Evolutionary conservation across 371 early-diverging fungal genomes (phyloP), one percentile per base, ranked within the genome.

Genomic region (Lichtheimia ornata): DNA sequence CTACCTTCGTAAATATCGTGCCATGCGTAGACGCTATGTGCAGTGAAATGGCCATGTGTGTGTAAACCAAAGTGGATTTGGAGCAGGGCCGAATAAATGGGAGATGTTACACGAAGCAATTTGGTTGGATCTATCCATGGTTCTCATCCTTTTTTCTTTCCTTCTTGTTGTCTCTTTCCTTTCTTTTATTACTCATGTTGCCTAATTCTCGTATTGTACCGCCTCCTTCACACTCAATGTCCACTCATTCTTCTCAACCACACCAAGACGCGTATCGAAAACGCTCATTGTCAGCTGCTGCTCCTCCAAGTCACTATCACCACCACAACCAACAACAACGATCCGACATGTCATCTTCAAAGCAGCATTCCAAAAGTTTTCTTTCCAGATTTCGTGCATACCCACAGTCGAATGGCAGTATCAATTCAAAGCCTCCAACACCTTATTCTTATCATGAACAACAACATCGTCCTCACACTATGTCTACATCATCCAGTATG

Each of bases 1-100:
- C 68, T 88, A 88, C 71, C 73, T 91, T 51, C 83, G 84, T 63
- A 91, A 91, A 65, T 91, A 89, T 58, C 76, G 88, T 28, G 83
- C 88, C 3, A 72, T 88, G 72, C 79, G 85, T 61, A 76, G 81
- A 64, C 69, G 87, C 56, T 87, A 87, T 64, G 70, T 61, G 50
- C 56, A 63, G 41, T 56, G 52, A 64, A 53, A 59, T 56, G 28
- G 24, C 43, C 58, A 58, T 58, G 58, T 58, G 58, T 13, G 24
- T n/a, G 5, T 3, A 17, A 15, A 18, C 58, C 40, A 6, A 58
- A 58, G 49, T 22, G 58, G 20, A 35, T 35, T 35, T 35, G 35
- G 35, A 35, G 35, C 35, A 4, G 11, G 35, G 35, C 35, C 35
- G 35, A 35, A 35, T 35, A 35, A 35, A 35, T 11, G 35, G 35